Conservation (phyloP, 306 rosid species). For the Cucumis hystrix region DNA sequence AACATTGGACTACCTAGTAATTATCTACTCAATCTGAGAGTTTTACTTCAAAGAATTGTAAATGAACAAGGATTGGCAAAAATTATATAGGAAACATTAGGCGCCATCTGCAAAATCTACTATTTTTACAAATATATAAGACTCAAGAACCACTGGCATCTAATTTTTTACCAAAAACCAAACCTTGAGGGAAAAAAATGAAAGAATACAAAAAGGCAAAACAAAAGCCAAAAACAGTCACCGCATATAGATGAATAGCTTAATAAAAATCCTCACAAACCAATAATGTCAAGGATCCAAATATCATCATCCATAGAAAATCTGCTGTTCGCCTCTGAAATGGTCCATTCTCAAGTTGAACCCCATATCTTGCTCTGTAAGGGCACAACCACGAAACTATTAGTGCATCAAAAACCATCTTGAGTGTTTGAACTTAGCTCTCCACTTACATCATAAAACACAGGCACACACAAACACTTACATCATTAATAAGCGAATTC, state of each 20-base stretch:
- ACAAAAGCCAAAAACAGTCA: neutral
- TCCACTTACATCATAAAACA: neutral
- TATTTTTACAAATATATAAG: neutral
- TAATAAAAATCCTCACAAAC: conserved; percentile 11
- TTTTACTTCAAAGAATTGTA: neutral
- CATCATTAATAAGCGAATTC: conserved; percentile 87
- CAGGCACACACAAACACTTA: conserved; percentile 23
- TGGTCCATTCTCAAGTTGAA: conserved; percentile 85
- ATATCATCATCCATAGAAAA: conserved; percentile 97
- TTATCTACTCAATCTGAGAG: neutral
- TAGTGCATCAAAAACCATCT: neutral
- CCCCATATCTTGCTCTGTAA: conserved; percentile 83
- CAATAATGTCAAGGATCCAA: conserved; percentile 59
- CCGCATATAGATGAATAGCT: neutral
- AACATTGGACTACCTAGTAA: neutral
- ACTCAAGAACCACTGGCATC: neutral
- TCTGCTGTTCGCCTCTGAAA: conserved; percentile 87
- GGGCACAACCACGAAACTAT: conserved; percentile 7
- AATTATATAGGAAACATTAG: neutral
- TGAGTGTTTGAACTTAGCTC: neutral
- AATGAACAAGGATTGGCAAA: neutral
- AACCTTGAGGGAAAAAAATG: neutral
- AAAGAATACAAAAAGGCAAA: neutral
- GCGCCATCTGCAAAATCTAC: neutral
- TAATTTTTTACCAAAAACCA: neutral